Evolutionary conservation across 257 asterid species (phyloP).

Genomic region (Forsythia viridissima): DNA sequence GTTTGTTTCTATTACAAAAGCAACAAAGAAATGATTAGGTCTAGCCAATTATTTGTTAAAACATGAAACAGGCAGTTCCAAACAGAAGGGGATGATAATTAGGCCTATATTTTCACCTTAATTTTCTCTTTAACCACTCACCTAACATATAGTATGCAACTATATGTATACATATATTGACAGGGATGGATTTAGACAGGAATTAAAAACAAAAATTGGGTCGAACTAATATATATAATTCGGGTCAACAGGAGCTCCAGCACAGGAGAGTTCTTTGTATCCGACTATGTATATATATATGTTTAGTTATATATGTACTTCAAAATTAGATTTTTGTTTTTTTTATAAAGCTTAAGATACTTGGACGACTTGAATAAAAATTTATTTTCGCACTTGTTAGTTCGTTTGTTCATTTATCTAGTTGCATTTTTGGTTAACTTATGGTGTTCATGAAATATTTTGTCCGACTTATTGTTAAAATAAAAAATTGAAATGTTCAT

Average conservation of each 20-base stretch:
- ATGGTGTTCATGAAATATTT: too few species aligned
- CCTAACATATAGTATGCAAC: too few species aligned
- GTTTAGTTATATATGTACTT: background rate
- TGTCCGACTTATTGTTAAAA: too few species aligned
- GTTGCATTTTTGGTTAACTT: background rate
- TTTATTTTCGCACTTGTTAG: background rate
- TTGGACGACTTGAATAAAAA: background rate
- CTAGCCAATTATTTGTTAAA: slow-evolving; percentile 11
- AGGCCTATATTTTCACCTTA: slow-evolving; percentile 23
- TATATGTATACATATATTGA: too few species aligned
- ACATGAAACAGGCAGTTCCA: slow-evolving; percentile 22
- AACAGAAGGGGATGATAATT: background rate
- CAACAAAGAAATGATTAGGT: background rate
- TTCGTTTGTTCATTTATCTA: background rate
- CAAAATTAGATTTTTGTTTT: background rate
- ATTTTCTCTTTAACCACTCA: slow-evolving; percentile 10
- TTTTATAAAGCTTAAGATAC: background rate
- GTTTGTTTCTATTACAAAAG: background rate
- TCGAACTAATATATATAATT: too few species aligned
- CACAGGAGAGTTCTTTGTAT: too few species aligned
- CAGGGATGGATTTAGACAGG: too few species aligned
- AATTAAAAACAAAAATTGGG: too few species aligned
- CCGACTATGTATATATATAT: too few species aligned
- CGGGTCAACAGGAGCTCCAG: too few species aligned
- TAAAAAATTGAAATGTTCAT: too few species aligned